A percentile compares a stretch with the other conserved stretches of the same genome.
phyloP scores from a whole-genome alignment of 768 basidiomycete genomes.

The Filobasidium wieringae region DNA sequence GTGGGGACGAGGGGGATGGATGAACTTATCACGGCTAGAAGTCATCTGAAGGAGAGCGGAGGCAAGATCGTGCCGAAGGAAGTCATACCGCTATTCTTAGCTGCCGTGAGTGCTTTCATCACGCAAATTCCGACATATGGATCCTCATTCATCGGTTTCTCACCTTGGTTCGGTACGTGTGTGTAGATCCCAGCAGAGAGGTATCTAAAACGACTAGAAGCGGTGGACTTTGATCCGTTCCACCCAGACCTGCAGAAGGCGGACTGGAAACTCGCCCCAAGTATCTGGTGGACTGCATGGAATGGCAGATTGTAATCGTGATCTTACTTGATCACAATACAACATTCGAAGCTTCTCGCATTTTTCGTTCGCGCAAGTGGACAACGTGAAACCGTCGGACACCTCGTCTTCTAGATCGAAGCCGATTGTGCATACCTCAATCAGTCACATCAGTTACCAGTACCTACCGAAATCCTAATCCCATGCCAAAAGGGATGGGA shows the following conservation, averaged over 20 bases:
- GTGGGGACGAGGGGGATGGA: conserved; percentile 39
- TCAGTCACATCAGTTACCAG: too few species aligned
- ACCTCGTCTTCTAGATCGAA: too few species aligned
- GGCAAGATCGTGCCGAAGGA: conserved; percentile 27
- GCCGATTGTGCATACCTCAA: too few species aligned
- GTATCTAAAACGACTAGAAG: conserved; percentile 33
- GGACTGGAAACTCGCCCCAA: conserved; percentile 35
- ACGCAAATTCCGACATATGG: background rate
- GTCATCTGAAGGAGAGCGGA: conserved; percentile 26
- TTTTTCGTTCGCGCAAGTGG: too few species aligned
- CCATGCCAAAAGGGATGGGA: too few species aligned
- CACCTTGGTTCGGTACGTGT: background rate
- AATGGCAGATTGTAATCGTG: conserved; percentile 24
- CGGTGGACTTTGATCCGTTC: conserved; percentile 35
- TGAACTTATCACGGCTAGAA: conserved; percentile 36
- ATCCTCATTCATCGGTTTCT: background rate
- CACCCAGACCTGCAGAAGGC: conserved; percentile 30
- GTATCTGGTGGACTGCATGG: conserved; percentile 29
- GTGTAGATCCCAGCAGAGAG: conserved; percentile 33
- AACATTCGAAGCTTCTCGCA: too few species aligned
- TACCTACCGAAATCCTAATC: too few species aligned
- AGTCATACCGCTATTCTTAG: conserved; percentile 32
- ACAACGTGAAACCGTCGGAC: too few species aligned
- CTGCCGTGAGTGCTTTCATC: conserved; percentile 23
- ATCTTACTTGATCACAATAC: too few species aligned